Evolutionary conservation across 805 yeast genomes (phyloP), one percentile per base, ranked within the genome.

Genomic region (Yamadazyma phyllophila): DNA sequence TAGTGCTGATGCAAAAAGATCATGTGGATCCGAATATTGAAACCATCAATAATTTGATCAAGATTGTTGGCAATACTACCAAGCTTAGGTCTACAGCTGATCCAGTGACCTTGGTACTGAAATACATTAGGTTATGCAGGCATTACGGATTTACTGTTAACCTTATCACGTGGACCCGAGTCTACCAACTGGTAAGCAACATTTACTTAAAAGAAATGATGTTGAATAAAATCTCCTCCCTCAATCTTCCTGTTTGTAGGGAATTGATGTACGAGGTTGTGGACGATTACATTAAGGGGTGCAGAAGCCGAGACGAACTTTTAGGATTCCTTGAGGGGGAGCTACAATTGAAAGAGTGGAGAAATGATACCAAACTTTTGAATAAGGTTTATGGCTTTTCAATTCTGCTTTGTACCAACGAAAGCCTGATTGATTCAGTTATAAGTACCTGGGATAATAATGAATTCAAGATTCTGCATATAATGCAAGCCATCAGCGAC

Each of bases 1-100:
- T 71, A 9, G 52, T 72, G 31, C 73, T 69, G 26, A 70, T 72
- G 75, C 54, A 64, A 32, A 61, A 66, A 45, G 76, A 71, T 45
- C 73, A 73, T 3, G 69, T 66, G 41, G 48, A 49, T n/a, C 72
- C 73, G 7, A 67, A 70, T 47, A 59, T 67, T 29, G 67, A 66
- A 38, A 71, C 76, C 40, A 65, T 71, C 45, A 70, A 71, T 54
- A 56, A 57, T 40, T 57, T 71, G 35, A 51, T 71, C 30, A 64
- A 63, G 39, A 51, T 63, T 17, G 58, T 68, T 41, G 50, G 57
- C 33, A 54, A 57, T 12, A 74, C 71, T 48, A 53, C 69, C 3
- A 54, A 54, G 12, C 62, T 67, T 20, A 49, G 74, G 13, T 61
- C 68, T 1, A 52, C 55, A 4, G 53, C 65, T 11, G 66, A 63